phyloP scores from a whole-genome alignment of 176 grass and related monocot species.

The Oryza officinalis region DNA sequence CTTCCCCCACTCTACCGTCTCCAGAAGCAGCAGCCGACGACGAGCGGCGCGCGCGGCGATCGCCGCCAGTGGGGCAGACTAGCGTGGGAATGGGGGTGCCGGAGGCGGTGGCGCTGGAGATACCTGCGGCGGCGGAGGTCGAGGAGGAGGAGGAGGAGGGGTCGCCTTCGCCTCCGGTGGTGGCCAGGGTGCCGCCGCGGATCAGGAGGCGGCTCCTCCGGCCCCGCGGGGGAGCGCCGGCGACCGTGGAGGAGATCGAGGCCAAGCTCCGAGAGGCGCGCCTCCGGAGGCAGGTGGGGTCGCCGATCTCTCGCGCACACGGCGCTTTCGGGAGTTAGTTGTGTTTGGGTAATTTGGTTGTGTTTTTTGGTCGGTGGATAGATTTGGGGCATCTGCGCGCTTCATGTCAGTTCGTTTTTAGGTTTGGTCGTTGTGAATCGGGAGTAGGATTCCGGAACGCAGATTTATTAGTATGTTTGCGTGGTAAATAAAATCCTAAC shows the following conservation, averaged over 20 bases:
- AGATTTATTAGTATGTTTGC: not conserved
- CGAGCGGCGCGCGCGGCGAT: no score
- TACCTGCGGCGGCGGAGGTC: constrained; percentile 46
- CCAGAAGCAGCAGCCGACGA: not conserved
- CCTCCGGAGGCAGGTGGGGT: constrained; percentile 71
- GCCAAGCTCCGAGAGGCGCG: constrained; percentile 75
- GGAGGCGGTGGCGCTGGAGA: constrained; percentile 64
- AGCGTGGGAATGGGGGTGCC: constrained; percentile 32
- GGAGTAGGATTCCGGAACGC: not conserved
- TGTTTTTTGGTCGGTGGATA: not conserved
- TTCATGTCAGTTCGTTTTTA: not conserved
- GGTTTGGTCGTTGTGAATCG: not conserved
- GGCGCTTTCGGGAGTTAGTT: not conserved
- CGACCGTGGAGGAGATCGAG: constrained; percentile 78
- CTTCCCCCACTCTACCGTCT: not conserved
- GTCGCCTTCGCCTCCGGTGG: constrained; percentile 24
- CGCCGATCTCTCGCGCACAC: not conserved
- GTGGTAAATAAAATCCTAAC: no score
- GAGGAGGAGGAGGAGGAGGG: constrained; percentile 17
- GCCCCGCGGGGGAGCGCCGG: constrained; percentile 23
- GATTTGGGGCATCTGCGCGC: not conserved
- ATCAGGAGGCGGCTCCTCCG: constrained; percentile 73
- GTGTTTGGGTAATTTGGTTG: not conserved
- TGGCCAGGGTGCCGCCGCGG: constrained; percentile 61
- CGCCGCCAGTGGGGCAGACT: not conserved